Conservation (phyloP, 768 basidiomycete species). For the Naganishia kalamii region DNA sequence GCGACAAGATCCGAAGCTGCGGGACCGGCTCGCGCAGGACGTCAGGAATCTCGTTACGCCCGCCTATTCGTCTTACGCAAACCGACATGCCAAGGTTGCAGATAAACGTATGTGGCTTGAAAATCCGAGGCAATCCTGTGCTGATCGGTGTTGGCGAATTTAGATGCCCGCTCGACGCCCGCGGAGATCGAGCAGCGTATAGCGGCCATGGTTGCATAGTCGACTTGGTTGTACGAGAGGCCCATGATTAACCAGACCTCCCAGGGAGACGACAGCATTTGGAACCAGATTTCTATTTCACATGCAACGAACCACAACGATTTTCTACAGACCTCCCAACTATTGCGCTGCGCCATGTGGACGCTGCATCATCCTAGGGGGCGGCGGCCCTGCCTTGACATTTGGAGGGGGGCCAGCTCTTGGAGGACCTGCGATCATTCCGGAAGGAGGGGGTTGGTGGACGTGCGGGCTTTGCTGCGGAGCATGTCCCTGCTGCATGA, state of each 20-base stretch:
- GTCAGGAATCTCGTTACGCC: constrained; percentile 32
- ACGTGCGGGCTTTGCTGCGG: constrained; percentile 9
- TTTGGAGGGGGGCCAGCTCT: constrained; percentile 41
- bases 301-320: not conserved
- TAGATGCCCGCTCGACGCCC: constrained; percentile 36
- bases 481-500: constrained; percentile 16
- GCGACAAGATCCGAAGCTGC: constrained; percentile 39
- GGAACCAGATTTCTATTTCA: not conserved
- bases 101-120: constrained; percentile 41
- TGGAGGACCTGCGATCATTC: constrained; percentile 37
- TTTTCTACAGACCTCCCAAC: not conserved
- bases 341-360: constrained; percentile 6
- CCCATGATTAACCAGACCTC: no score
- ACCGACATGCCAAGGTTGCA: constrained; percentile 32
- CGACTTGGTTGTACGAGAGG: not conserved
- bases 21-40: constrained; percentile 37
- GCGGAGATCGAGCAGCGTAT: constrained; percentile 37
- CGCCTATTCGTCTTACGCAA: constrained; percentile 30
- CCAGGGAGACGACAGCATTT: no score
- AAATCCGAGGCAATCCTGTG: not conserved
- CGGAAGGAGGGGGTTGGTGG: constrained; percentile 25
- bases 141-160: not conserved
- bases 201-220: constrained; percentile 29
- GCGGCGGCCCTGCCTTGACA: not conserved
- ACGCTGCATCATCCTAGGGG: constrained; percentile 1